A percentile compares a stretch with the other conserved stretches of the same genome.
Conservation (phyloP, 73 alveolate genomes). For the Paramecium primaurelia region DNA sequence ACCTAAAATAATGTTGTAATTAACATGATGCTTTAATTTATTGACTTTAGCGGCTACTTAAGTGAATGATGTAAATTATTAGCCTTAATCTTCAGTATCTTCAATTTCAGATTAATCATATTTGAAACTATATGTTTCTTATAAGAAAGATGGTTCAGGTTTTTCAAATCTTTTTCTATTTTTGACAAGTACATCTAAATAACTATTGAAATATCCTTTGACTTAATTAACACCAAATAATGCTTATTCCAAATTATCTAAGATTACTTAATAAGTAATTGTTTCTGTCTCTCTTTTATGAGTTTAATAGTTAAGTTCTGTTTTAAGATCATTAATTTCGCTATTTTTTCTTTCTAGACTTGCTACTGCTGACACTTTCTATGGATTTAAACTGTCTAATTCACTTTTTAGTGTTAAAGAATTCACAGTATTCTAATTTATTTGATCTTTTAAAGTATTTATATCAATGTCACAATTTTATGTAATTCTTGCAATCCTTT, state of each 20-base stretch:
- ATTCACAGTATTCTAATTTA: constrained; percentile 26
- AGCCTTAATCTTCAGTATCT: not conserved
- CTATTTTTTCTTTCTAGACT: constrained; percentile 15
- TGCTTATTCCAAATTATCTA: constrained; percentile 52
- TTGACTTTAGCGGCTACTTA: constrained; percentile 45
- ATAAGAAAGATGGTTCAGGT: constrained; percentile 38
- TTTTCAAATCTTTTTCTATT: constrained; percentile 48
- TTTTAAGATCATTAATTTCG: constrained; percentile 21
- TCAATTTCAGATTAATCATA: constrained; percentile 9
- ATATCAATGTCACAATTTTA: constrained; percentile 47
- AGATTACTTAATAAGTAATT: not conserved
- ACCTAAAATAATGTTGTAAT: not conserved
- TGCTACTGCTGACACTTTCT: constrained; percentile 35
- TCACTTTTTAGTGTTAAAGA: constrained; percentile 39
- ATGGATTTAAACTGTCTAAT: not conserved
- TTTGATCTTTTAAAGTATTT: not conserved
- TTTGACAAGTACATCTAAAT: constrained; percentile 19
- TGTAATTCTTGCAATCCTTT: constrained; percentile 31
- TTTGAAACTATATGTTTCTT: not conserved
- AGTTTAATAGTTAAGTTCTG: constrained; percentile 3
- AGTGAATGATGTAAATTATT: constrained; percentile 21
- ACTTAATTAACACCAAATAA: constrained; percentile 36
- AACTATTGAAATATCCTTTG: constrained; percentile 38
- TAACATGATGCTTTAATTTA: constrained; percentile 31
- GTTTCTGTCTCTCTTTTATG: constrained; percentile 40